These are phyloP conservation scores for Dictyostelium discoideum DNA, from an alignment of 78 protist genomes.

Conservation along the genomic window DNA sequence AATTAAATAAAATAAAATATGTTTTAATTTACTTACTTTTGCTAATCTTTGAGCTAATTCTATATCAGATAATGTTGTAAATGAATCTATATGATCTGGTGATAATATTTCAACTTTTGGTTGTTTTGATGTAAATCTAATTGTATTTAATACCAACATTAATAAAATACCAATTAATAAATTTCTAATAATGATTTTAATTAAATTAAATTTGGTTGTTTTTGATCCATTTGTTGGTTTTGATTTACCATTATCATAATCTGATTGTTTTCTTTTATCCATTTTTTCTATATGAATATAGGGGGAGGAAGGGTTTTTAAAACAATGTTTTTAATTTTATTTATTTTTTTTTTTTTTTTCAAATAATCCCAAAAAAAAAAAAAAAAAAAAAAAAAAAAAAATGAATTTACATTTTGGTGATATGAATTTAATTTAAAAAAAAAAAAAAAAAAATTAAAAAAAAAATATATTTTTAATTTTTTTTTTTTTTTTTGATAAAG, in stretches of 20 bases:
- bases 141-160: slow-evolving; percentile 32
- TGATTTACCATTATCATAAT: background rate
- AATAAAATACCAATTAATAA: background rate
- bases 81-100: slow-evolving; percentile 44
- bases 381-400: no score
- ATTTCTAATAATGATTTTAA: background rate
- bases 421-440: no score
- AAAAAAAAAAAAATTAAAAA: no score
- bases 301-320: background rate
- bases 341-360: background rate
- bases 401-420: no score
- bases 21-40: background rate
- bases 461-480: no score
- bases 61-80: background rate
- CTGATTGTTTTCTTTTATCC: background rate
- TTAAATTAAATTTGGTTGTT: background rate
- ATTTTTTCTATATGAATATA: background rate
- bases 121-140: slow-evolving; percentile 65
- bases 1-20: background rate
- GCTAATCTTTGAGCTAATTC: slow-evolving; percentile 42
- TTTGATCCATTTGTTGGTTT: background rate
- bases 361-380: no score
- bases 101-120: slow-evolving; percentile 23
- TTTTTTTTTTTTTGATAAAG: no score
- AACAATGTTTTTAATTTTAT: background rate